Evolutionary conservation across 2,329 filamentous ascomycete genomes (phyloP).

Genomic region (Penicillium olsonii): DNA sequence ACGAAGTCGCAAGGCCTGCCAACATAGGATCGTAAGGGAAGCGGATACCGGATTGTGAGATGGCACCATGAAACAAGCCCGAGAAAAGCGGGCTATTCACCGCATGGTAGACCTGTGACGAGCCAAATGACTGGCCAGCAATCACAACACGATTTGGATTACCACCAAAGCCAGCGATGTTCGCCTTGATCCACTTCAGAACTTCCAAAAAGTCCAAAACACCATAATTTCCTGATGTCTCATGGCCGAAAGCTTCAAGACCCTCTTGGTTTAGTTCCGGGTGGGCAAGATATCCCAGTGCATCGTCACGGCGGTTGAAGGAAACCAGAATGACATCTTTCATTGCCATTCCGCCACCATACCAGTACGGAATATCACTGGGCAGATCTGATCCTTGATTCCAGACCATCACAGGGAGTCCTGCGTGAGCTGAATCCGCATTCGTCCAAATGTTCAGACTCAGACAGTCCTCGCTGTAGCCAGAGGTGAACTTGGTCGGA

Average conservation of each 20-base stretch:
- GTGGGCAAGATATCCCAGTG: conserved; percentile 29
- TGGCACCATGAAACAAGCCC: conserved; percentile 33
- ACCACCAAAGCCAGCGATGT: conserved; percentile 56
- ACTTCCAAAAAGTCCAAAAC: conserved; percentile 54
- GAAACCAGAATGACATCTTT: conserved; percentile 31
- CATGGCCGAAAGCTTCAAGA: conserved; percentile 21
- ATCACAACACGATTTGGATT: conserved; percentile 52
- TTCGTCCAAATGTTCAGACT: conserved; percentile 36
- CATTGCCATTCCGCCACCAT: conserved; percentile 32
- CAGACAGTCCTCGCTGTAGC: conserved; percentile 36
- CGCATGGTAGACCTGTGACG: conserved; percentile 33
- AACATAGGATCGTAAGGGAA: conserved; percentile 31
- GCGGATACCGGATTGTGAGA: conserved; percentile 33
- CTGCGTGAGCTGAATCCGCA: conserved; percentile 19
- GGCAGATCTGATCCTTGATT: conserved; percentile 33
- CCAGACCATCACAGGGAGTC: conserved; percentile 33
- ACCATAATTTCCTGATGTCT: conserved; percentile 37
- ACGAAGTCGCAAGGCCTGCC: conserved; percentile 30
- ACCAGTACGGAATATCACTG: conserved; percentile 25
- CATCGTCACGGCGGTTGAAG: conserved; percentile 31
- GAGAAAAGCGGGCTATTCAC: conserved; percentile 33
- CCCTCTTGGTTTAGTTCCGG: conserved; percentile 30
- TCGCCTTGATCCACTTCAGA: conserved; percentile 56
- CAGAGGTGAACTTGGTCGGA: conserved; percentile 13
- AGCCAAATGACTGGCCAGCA: conserved; percentile 31